These are phyloP conservation scores for Priceomyces carsonii DNA, from an alignment of 805 yeast species.

Conservation along the genomic window DNA sequence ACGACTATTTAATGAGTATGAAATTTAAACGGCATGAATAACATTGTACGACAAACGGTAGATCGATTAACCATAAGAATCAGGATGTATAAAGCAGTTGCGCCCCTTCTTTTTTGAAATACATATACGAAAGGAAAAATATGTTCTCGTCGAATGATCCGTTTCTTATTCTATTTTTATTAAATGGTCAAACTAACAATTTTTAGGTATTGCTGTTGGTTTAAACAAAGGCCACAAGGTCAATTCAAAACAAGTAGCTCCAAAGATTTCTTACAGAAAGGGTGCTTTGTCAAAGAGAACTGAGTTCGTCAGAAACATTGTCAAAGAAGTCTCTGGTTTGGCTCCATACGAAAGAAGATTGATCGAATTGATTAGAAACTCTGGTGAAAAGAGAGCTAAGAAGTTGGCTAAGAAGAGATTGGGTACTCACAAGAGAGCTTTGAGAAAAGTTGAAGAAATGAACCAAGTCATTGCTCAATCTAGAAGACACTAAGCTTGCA, in stretches of 20 bases:
- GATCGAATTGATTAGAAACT: slow-evolving; percentile 98
- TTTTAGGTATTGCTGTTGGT: slow-evolving; percentile 91
- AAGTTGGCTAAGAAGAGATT: slow-evolving; percentile 99
- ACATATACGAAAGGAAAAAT: no score
- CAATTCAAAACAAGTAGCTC: slow-evolving; percentile 74
- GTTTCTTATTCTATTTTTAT: no score
- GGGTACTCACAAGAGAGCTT: slow-evolving; percentile 99
- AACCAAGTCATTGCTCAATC: slow-evolving; percentile 93
- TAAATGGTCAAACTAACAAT: slow-evolving; percentile 40
- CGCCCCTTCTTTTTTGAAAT: no score
- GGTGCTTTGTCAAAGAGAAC: slow-evolving; percentile 96
- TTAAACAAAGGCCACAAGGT: slow-evolving; percentile 99
- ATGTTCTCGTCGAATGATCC: no score
- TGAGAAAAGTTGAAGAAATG: slow-evolving; percentile 99
- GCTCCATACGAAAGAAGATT: slow-evolving; percentile 99
- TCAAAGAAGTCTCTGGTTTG: slow-evolving; percentile 96
- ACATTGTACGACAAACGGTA: no score
- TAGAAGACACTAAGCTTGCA: slow-evolving; percentile 74
- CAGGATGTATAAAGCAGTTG: no score
- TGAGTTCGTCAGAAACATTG: slow-evolving; percentile 89
- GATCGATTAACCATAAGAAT: no score
- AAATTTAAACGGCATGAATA: no score
- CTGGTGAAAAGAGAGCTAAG: slow-evolving; percentile 99
- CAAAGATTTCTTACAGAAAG: slow-evolving; percentile 86
- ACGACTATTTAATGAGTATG: no score